Base-by-base conservation (phyloP, 2,329 filamentous ascomycete genomes). In the Epichloe uncinata region DNA sequence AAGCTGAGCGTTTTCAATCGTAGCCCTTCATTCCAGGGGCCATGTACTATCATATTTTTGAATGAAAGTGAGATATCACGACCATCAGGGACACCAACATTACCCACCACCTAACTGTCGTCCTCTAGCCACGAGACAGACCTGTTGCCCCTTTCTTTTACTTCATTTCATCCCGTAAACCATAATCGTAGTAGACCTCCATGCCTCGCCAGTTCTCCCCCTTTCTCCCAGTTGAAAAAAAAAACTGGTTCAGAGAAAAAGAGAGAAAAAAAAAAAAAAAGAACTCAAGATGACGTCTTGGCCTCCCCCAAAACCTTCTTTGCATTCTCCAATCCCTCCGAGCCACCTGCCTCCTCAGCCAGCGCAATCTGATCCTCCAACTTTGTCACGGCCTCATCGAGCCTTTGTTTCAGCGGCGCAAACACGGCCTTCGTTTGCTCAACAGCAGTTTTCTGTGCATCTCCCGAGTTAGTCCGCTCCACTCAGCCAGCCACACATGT, bases 391-490 rank as follows among this genome's bases (percentile, higher is more conserved):
- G 88, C 84, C 50, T 84, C 79, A 43, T 67, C 69, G 58, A 96
- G 88, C 61, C 87, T 84, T 61, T 78, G 65, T 58, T 77, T 78
- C 56, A 97, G 69, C 2, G 79, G 79, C 2, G 75, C 83, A 59
- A 97, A 85, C 30, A 97, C 80, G 50, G 82, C 85, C 63, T 85
- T 85, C 9, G 93, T 97, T 70, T 98, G 87, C 56, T 89, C 81
- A n/a, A 89, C 72, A 20, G 86, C 90, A 71, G 79, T 78, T 69
- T 79, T 78, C 89, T 95, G 37, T 15, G 30, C 42, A 12, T 4
- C 13, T 3, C 11, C 33, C 18, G 7, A 20, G 15, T 48, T 8
- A 51, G 44, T 35, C 11, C 26, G 8, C 2, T 30, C 26, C 26
- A 30, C 26, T 30, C 8, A 8, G 8, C 26, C 26, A 30, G 2